Base-by-base conservation (phyloP, 2,329 filamentous ascomycete species). In the Calonectria pteridis region DNA sequence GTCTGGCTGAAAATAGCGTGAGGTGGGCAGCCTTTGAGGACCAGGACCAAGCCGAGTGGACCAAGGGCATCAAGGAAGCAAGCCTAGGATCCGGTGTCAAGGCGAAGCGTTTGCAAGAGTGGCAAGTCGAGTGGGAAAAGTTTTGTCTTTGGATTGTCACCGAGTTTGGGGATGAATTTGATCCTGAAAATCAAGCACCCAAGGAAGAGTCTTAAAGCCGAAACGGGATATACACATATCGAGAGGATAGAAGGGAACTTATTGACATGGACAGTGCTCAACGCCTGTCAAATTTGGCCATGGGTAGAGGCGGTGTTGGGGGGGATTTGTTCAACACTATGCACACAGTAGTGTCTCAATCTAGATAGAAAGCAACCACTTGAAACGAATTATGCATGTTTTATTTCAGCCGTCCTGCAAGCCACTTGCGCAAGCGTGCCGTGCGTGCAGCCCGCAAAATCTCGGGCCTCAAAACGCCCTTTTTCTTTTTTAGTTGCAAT, bases 21-120 rank as follows among this genome's bases (percentile, higher is more conserved):
- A 90, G 94, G 50, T 98, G 95, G 95, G 93, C 95, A 11, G 94
- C 93, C 28, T 97, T 96, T 79, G 95, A 98, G 82, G 95, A 98
- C 78, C 92, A 95, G 82, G 89, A 85, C 26, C 84, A 90, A 14
- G 89, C 91, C 10, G 91, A 93, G 58, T 98, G 96, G 95, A 84
- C 89, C 28, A 88, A 90, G 69, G 94, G 92, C 69, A 89, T 98
- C 76, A 93, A 91, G 72, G 91, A 94, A 75, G 96, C 95, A 0
- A 92, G 93, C 53, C 86, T 93, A 74, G 96, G 95, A 2, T 87
- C 87, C 62, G 92, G 94, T 0, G 78, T 93, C 67, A 93, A 97
- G 82, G 94, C 94, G 0, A 82, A 92, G 82, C 89, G 93, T 75
- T 84, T 98, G 83, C 91, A 92, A 82, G 89, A 96, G 83, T 98